Evolutionary conservation across 495 filamentous ascomycete species (phyloP).

Genomic region (Aspergillus haitiensis): DNA sequence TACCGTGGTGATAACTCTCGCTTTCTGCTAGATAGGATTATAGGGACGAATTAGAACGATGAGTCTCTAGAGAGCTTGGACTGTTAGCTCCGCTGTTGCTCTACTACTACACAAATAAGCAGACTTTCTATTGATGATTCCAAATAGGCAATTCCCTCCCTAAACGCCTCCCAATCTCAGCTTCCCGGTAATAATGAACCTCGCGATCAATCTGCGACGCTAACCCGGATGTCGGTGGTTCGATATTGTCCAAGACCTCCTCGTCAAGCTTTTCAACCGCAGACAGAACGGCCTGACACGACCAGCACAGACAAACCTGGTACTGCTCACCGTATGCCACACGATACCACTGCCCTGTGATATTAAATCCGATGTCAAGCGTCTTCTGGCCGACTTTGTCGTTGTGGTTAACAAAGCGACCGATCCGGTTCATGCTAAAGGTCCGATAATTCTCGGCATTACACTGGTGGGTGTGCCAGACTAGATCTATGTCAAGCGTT

Average conservation of each 20-base stretch:
- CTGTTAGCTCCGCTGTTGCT: no score
- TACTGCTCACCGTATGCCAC: background rate
- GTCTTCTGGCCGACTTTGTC: conserved; percentile 3
- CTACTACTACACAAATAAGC: no score
- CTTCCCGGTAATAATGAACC: background rate
- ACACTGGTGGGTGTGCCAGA: conserved; percentile 17
- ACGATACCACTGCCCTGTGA: background rate
- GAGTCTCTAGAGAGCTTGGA: no score
- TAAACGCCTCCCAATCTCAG: background rate
- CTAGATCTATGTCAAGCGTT: conserved; percentile 11
- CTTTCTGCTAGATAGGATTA: no score
- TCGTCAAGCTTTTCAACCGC: background rate
- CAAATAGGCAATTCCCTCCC: background rate
- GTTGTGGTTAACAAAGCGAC: conserved; percentile 8
- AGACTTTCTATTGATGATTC: background rate
- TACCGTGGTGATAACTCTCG: no score
- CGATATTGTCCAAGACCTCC: background rate
- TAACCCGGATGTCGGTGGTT: background rate
- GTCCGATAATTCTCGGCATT: background rate
- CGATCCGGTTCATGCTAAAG: background rate
- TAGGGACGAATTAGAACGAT: no score
- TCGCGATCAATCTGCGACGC: background rate
- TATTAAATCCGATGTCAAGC: background rate
- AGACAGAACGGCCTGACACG: conserved; percentile 6
- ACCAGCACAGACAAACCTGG: conserved; percentile 7